phyloP scores from a whole-genome alignment of 768 basidiomycete genomes.

The Termitomyces sp. region DNA sequence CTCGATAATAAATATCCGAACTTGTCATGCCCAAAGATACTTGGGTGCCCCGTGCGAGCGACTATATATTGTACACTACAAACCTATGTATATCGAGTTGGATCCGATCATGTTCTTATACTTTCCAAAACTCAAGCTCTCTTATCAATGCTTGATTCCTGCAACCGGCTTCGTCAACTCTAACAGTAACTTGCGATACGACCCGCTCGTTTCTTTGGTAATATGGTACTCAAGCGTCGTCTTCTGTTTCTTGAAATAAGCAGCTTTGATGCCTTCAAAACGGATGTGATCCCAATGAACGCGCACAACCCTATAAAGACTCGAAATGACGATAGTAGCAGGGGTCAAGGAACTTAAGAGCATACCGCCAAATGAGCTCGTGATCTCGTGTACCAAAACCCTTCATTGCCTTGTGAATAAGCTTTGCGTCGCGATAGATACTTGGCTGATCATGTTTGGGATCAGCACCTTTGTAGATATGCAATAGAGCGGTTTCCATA shows the following conservation, averaged over 20 bases:
- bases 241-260: constrained; percentile 43
- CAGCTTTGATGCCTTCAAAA: constrained; percentile 46
- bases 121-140: neutral
- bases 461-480: constrained; percentile 45
- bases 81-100: neutral
- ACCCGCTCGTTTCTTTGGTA: constrained; percentile 54
- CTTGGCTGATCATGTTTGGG: constrained; percentile 45
- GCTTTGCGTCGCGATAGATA: constrained; percentile 51
- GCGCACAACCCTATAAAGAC: constrained; percentile 40
- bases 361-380: constrained; percentile 37
- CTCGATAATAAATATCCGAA: no score
- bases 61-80: neutral
- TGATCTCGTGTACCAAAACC: constrained; percentile 54
- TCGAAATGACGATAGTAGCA: neutral
- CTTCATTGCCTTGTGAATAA: constrained; percentile 49
- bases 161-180: constrained; percentile 24
- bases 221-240: constrained; percentile 42
- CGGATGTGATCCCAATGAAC: constrained; percentile 50
- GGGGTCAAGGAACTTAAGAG: neutral
- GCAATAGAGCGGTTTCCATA: constrained; percentile 42
- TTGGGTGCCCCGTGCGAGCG: no score
- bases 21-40: no score
- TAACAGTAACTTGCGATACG: constrained; percentile 40
- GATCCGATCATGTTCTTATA: neutral
- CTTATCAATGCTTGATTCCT: neutral